Evolutionary conservation across 1,284 basidiomycete species (phyloP), one percentile per base, ranked within the genome.

Genomic region (Leccinum subfulvum): DNA sequence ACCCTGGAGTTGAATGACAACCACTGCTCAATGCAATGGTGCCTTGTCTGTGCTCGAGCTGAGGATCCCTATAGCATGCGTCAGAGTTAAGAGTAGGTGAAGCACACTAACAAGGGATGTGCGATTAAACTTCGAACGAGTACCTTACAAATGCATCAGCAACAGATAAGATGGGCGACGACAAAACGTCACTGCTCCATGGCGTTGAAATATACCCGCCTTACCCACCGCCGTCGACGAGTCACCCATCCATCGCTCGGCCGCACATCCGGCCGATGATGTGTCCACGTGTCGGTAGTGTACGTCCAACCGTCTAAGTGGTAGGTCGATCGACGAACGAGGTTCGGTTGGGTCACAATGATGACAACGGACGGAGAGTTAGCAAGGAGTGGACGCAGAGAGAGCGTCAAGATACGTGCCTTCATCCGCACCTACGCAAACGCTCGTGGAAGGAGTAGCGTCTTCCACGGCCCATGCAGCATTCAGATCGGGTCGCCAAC

Each of bases 271-370:
- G 66, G 76, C 2, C 77, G 77, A 0, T 84, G 79, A 57, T 85
- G 79, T 10, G 82, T 77, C 90, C 90, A 91, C 0, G 80, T 76
- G 65, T 91, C 89, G 63, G 89, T 89, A 4, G 88, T 88, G 68
- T 92, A 91, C 14, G 90, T 83, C 89, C 90, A 92, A 5, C 89
- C 90, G 69, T 83, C 90, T 87, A 13, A 21, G 47, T 21, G 4
- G 47, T 49, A 21, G 47, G 47, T 49, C 7, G 18, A 21, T n/a
- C 44, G 18, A 14, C 18, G 21, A 49, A 49, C 3, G 39, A 14
- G 51, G 21, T 49, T 49, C 47, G 47, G 21, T 41, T 41, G 39
- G 39, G 39, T 41, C 16, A 41, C 16, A 41, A 51, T 28, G 28
- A 1, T 28, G 28, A 28, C 28, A 23, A 51, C 1, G 49, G 23